Base-by-base conservation (phyloP, 441 rosid species). In the Syzygium syzygioides region DNA sequence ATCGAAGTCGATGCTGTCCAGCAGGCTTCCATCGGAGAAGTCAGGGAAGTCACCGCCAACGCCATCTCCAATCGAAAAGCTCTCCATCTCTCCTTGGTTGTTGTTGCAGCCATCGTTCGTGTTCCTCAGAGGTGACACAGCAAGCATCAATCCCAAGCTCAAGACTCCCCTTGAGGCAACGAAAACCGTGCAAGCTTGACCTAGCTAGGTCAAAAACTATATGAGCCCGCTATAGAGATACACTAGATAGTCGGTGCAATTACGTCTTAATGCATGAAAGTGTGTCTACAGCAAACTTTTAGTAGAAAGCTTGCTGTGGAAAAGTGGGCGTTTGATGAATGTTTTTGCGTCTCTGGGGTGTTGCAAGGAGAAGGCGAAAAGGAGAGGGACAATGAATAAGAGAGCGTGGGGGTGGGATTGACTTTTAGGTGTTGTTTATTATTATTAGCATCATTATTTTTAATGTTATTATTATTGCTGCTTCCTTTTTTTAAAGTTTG, bases 61-160 rank as follows among this genome's bases (percentile, higher is more conserved):
- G 6, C 83, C 93, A 62, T 91, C 54, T 79, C 91, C 93, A 62
- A 88, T 84, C 76, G 86, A 56, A 87, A 93, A 95, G 80, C 88
- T 89, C 84, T 89, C 94, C 94, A 79, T 93, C 91, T 86, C 90
- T 92, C 89, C 94, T 91, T 91, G 90, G 66, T 86, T 90, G 89
- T 90, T 37, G 45, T 25, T 64, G 52, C 85, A 93, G 91, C 91
- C 93, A 84, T 89, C 89, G 79, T 59, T 79, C 52, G 92, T 54
- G 91, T 87, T 86, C 87, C 92, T 88, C 92, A 91, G 87, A 62
- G 96, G 91, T 79, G 97, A 92, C 88, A 95, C 95, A 88, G 98
- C 98, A 87, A 96, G 94, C 99, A 97, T 97, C 88, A 95, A 94
- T 90, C 52, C 91, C 87, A 89, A 55, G 60, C 60, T 59, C 71